These are phyloP conservation scores for Penicillium maclennaniae DNA, from an alignment of 495 filamentous ascomycete species.

Conservation along the genomic window DNA sequence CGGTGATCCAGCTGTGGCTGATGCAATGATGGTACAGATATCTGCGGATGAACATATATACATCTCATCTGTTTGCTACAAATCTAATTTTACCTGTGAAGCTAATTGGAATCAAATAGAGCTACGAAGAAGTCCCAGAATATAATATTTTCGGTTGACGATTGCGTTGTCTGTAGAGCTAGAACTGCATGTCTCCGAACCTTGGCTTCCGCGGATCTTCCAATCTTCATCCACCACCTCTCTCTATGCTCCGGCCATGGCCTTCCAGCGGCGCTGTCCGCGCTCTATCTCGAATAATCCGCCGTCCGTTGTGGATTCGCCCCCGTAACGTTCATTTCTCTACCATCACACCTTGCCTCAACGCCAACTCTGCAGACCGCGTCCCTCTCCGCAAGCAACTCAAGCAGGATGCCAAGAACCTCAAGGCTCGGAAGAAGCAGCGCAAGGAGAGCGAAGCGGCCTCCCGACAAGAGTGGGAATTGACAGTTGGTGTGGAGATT, in stretches of 20 bases:
- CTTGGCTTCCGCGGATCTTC: not conserved
- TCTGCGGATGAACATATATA: not conserved
- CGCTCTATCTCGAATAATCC: conserved; percentile 16
- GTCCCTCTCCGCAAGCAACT: conserved; percentile 68
- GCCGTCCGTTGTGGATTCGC: conserved; percentile 5
- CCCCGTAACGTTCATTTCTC: conserved; percentile 7
- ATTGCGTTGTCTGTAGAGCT: not conserved
- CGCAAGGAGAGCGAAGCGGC: conserved; percentile 38
- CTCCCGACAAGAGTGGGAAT: conserved; percentile 61
- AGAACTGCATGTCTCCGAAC: not conserved
- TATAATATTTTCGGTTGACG: not conserved
- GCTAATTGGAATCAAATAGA: not conserved
- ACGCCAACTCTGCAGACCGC: conserved; percentile 27
- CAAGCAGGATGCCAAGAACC: conserved; percentile 64
- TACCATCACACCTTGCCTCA: conserved; percentile 15
- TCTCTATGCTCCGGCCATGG: conserved; percentile 38
- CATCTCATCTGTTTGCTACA: not conserved
- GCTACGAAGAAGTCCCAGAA: not conserved
- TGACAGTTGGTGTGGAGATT: conserved; percentile 95
- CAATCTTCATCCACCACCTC: not conserved
- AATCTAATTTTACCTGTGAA: not conserved
- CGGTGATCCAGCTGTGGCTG: not conserved
- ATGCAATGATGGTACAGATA: not conserved
- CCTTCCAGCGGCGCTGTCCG: conserved; percentile 29
- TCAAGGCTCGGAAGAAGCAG: conserved; percentile 34